These are phyloP conservation scores for Penicillium samsonianum DNA, from an alignment of 495 filamentous ascomycete species.

Conservation along the genomic window DNA sequence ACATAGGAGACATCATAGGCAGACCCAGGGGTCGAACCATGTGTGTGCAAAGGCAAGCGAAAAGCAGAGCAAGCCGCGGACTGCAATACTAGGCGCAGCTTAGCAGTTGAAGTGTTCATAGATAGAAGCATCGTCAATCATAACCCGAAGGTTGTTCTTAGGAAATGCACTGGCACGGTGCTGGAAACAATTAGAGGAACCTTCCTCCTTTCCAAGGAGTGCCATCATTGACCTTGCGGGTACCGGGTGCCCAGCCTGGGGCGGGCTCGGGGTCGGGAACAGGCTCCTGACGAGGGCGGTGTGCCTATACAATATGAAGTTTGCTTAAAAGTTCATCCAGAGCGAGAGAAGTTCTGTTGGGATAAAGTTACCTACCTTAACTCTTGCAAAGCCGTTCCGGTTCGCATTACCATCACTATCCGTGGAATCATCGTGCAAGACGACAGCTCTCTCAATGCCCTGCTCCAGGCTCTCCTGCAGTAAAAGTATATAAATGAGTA, in stretches of 20 bases:
- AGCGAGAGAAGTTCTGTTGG: background rate
- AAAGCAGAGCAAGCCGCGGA: background rate
- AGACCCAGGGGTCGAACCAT: background rate
- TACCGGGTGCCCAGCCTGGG: conserved; percentile 5
- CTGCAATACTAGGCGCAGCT: background rate
- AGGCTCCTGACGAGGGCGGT: background rate
- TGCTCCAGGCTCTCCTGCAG: background rate
- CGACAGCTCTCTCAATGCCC: background rate
- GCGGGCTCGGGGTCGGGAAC: background rate
- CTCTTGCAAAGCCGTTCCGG: background rate
- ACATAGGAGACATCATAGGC: background rate
- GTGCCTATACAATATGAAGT: background rate
- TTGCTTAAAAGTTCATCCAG: too few species aligned
- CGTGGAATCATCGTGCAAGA: background rate
- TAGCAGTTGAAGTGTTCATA: background rate
- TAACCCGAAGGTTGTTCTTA: background rate
- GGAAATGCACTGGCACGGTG: background rate
- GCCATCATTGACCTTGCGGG: background rate
- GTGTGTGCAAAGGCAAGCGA: background rate
- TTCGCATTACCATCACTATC: background rate
- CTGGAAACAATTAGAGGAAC: background rate
- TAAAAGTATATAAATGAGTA: background rate
- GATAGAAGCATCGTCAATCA: background rate
- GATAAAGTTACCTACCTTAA: background rate
- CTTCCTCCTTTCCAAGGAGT: background rate